Percentiles rank a stretch among this genome's conserved stretches.
Conservation (phyloP, 2,329 filamentous ascomycete genomes). For the Fusarium begoniae region DNA sequence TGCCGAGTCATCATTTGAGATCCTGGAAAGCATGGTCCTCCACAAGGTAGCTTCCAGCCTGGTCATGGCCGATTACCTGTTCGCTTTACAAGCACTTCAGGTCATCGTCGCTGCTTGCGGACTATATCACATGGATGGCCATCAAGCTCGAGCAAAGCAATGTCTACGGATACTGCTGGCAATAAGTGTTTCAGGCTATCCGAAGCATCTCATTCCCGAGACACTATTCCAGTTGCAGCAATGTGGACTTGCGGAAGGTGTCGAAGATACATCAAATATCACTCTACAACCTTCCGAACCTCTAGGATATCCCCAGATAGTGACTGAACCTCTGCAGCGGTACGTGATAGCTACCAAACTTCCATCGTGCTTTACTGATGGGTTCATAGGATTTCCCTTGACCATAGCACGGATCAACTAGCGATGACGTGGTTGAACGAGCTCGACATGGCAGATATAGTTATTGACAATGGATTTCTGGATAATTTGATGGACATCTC, state of each 20-base stretch:
- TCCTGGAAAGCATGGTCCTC: neutral
- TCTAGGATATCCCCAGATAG: neutral
- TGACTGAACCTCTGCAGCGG: neutral
- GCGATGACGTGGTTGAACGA: neutral
- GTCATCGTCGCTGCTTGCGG: neutral
- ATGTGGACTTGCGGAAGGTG: neutral
- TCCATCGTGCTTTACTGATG: fast-evolving
- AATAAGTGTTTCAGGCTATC: neutral
- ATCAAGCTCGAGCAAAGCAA: neutral
- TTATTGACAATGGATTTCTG: neutral
- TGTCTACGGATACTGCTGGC: fast-evolving
- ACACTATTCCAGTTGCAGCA: neutral
- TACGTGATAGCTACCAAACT: fast-evolving
- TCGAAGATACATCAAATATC: neutral
- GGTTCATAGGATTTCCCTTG: neutral
- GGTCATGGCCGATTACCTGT: neutral
- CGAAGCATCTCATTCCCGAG: neutral
- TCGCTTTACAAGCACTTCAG: neutral
- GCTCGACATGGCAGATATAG: neutral
- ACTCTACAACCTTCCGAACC: neutral
- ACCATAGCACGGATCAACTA: neutral
- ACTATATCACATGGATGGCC: neutral
- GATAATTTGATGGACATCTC: neutral
- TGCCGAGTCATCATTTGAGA: neutral
- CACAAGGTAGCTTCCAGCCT: neutral